These are phyloP conservation scores for Fragilaria radians DNA, from an alignment of 108 stramenopile genomes.

Conservation along the genomic window DNA sequence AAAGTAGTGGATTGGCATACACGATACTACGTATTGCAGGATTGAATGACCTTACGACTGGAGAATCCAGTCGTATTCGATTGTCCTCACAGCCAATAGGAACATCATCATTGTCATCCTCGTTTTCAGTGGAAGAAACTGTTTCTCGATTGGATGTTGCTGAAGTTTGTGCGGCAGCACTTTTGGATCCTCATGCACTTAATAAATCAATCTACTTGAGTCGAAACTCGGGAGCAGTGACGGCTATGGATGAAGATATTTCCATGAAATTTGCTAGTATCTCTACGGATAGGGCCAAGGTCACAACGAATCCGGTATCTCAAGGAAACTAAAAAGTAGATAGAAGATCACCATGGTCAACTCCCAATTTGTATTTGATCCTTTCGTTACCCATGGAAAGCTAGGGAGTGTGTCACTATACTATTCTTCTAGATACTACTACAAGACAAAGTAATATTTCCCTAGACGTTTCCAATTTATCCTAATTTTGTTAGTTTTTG, in stretches of 20 bases:
- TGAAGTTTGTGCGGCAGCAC: slow-evolving; percentile 67
- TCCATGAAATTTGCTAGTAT: slow-evolving; percentile 49
- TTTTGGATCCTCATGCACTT: slow-evolving; percentile 71
- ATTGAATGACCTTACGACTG: slow-evolving; percentile 51
- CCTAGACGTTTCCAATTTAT: no score
- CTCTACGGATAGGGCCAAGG: no score
- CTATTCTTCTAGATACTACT: no score
- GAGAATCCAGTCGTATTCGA: slow-evolving; percentile 58
- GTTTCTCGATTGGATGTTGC: slow-evolving; percentile 79
- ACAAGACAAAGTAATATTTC: no score
- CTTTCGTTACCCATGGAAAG: no score
- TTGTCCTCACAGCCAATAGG: slow-evolving; percentile 27
- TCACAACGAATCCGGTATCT: no score
- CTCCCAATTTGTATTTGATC: no score
- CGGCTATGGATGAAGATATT: slow-evolving; percentile 47
- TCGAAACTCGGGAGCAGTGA: slow-evolving; percentile 28
- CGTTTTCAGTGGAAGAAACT: slow-evolving; percentile 2
- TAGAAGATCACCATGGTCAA: no score
- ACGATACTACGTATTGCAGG: slow-evolving; percentile 65
- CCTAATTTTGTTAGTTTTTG: no score
- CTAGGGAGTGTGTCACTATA: no score
- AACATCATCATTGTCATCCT: not conserved
- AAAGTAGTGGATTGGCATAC: slow-evolving; percentile 65
- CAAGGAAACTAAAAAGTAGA: no score
- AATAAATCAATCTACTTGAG: slow-evolving; percentile 78